Evolutionary conservation across 805 yeast species (phyloP), one percentile per base, ranked within the genome.

Genomic region (Lipomyces mesembrius): DNA sequence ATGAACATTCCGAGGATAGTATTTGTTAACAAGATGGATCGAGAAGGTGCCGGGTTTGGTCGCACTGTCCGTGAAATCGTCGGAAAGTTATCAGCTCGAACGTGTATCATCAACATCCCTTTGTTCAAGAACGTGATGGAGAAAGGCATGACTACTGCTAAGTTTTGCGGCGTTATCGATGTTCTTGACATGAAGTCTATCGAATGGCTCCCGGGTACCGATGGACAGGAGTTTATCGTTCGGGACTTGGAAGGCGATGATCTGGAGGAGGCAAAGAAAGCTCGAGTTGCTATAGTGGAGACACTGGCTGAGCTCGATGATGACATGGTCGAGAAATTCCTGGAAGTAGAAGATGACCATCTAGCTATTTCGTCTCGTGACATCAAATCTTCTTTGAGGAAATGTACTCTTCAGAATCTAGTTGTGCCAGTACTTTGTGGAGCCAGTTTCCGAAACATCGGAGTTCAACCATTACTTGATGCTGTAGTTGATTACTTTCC

Each of bases 31-130:
- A 95, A 95, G 77, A 93, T 95, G 98, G 99, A 95, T 79, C 83
- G 98, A 67, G 89, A 88, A 17, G 99, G 99, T 25, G 97, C 98
- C 0, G 97, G 98, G 0, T 95, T 87, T 76, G 88, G 97, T 69
- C 82, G 97, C 64, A 91, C 98, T 0, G 96, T 92, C 5, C 87
- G 87, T 71, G 98, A 94, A 72, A 84, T 95, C 32, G 89, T 92
- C 14, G 78, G 87, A 25, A 90, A 90, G 74, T 80, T 95, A 65
- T 86, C 86, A 20, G 91, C 97, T 0, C 82, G 88, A 51, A 92
- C 88, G 1, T 89, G 88, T 0, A 76, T 92, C 43, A 81, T 91
- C n/a, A 92, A 89, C 68, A 79, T 90, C 9, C 99, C 99, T 0
- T 84, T 66, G 49, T 63, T 43, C 39, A 59, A 43, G 54, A n/a